Evolutionary conservation across 805 yeast species (phyloP).

Genomic region (Lipomyces starkeyi): DNA sequence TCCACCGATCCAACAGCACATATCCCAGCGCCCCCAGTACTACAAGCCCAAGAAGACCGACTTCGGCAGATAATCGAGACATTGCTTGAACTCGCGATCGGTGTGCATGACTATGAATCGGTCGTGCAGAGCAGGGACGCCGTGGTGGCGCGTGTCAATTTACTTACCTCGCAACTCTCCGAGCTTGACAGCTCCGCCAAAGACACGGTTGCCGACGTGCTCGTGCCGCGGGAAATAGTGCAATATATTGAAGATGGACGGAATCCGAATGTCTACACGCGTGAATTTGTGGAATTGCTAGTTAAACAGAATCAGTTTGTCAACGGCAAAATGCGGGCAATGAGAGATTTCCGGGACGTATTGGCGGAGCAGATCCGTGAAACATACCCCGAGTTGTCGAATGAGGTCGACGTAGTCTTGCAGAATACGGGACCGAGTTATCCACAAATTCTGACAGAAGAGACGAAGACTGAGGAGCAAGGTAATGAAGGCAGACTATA

Average conservation of each 20-base stretch:
- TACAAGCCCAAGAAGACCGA: slow-evolving; percentile 43
- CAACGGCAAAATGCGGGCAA: slow-evolving; percentile 79
- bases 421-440: slow-evolving; percentile 25
- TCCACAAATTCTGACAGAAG: neutral
- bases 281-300: slow-evolving; percentile 96
- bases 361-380: slow-evolving; percentile 71
- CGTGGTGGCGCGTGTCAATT: slow-evolving; percentile 46
- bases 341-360: slow-evolving; percentile 60
- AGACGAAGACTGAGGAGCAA: neutral
- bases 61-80: slow-evolving; percentile 71
- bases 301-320: slow-evolving; percentile 85
- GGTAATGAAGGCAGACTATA: neutral
- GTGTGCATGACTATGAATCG: slow-evolving; percentile 92
- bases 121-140: slow-evolving; percentile 78
- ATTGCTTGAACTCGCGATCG: slow-evolving; percentile 84
- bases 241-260: slow-evolving; percentile 95
- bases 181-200: slow-evolving; percentile 20
- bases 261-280: slow-evolving; percentile 94
- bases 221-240: slow-evolving; percentile 76
- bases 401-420: slow-evolving; percentile 50
- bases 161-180: slow-evolving; percentile 30
- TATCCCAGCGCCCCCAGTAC: slow-evolving; percentile 23
- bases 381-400: slow-evolving; percentile 79
- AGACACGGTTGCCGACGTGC: slow-evolving; percentile 37
- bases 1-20: slow-evolving; percentile 21